phyloP scores from a whole-genome alignment of 2,329 filamentous ascomycete species.

The Penicillium sp. region DNA sequence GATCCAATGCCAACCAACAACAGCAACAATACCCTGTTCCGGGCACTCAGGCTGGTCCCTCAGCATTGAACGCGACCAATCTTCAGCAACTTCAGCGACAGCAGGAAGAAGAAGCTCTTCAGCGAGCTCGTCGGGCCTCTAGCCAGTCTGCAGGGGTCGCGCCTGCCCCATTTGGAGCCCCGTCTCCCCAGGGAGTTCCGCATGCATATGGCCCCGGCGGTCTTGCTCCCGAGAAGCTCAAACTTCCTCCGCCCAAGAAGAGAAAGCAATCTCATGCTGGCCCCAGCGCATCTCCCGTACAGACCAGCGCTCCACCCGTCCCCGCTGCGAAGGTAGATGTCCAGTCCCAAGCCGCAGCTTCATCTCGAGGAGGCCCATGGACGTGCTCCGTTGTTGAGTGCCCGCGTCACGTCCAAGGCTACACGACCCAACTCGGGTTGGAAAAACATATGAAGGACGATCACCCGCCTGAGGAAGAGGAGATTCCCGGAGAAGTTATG shows the following conservation, averaged over 20 bases:
- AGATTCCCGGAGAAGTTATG: conserved; percentile 49
- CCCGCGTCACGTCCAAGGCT: conserved; percentile 51
- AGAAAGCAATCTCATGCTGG: conserved; percentile 49
- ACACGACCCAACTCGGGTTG: conserved; percentile 51
- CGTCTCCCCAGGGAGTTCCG: conserved; percentile 54
- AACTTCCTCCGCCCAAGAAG: conserved; percentile 54
- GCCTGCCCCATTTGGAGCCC: conserved; percentile 51
- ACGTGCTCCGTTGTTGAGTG: conserved; percentile 52
- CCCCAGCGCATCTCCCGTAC: conserved; percentile 23
- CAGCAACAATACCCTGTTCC: conserved; percentile 12
- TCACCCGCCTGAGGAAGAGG: conserved; percentile 47
- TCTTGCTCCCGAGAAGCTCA: conserved; percentile 54
- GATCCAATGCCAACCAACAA: conserved; percentile 18
- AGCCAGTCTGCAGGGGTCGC: conserved; percentile 40
- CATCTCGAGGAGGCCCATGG: conserved; percentile 41
- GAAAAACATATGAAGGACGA: conserved; percentile 51
- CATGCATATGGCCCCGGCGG: conserved; percentile 50
- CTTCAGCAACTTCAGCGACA: conserved; percentile 42
- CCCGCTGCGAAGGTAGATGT: conserved; percentile 37
- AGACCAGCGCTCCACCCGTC: conserved; percentile 19
- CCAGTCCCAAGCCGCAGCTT: conserved; percentile 36
- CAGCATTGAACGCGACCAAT: conserved; percentile 43
- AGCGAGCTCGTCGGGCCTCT: conserved; percentile 36
- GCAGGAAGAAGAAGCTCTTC: conserved; percentile 43
- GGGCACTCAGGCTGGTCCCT: conserved; percentile 25